Evolutionary conservation across 371 early-diverging fungal genomes (phyloP).

Genomic region (Mortierella sp.): DNA sequence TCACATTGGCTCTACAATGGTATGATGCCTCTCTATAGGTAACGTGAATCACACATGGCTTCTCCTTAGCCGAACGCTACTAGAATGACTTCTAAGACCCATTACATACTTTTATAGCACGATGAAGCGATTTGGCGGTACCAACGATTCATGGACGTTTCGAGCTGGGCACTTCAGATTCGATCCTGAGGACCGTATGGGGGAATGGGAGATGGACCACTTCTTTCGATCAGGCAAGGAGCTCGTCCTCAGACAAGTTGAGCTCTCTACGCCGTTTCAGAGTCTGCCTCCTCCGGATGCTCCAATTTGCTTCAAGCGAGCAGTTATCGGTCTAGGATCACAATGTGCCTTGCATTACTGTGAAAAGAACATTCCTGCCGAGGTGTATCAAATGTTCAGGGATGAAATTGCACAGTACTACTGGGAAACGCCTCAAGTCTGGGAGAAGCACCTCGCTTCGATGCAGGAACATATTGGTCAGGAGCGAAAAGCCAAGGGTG

Average conservation of each 20-base stretch:
- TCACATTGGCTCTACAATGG: slow-evolving; percentile 67
- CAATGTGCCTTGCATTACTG: slow-evolving; percentile 63
- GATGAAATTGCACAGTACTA: slow-evolving; percentile 43
- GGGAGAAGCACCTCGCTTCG: not conserved
- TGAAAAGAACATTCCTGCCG: slow-evolving; percentile 55
- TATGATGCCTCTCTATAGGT: slow-evolving; percentile 62
- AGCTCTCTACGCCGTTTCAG: slow-evolving; percentile 54
- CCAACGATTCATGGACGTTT: slow-evolving; percentile 54
- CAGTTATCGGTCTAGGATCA: slow-evolving; percentile 63
- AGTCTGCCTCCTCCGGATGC: slow-evolving; percentile 40
- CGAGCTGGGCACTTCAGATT: slow-evolving; percentile 26
- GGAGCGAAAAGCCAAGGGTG: not conserved
- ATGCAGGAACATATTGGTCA: not conserved
- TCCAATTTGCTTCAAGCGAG: slow-evolving; percentile 63
- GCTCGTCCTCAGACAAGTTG: slow-evolving; percentile 51
- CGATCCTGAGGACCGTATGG: slow-evolving; percentile 26
- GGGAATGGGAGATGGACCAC: slow-evolving; percentile 46
- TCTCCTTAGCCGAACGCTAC: too few species aligned
- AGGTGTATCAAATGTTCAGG: slow-evolving; percentile 57
- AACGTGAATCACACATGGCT: not conserved
- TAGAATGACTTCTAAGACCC: too few species aligned
- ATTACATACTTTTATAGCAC: slow-evolving; percentile 31
- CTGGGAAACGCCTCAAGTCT: slow-evolving; percentile 29
- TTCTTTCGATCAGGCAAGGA: slow-evolving; percentile 54
- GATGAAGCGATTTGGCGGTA: slow-evolving; percentile 55